Evolutionary conservation across 805 yeast genomes (phyloP).

Genomic region (Candida vaughaniae): DNA sequence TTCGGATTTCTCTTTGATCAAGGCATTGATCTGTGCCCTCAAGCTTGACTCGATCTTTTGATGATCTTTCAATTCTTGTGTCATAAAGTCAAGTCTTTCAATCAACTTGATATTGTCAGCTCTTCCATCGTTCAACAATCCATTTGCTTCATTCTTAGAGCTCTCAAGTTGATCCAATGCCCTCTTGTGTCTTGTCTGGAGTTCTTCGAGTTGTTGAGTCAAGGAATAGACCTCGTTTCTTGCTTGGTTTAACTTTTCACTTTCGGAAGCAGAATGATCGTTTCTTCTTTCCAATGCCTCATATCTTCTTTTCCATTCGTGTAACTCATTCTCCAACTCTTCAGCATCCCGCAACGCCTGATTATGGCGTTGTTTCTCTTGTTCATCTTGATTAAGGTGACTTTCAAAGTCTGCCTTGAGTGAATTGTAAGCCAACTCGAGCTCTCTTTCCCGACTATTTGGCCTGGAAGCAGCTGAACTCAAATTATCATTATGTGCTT

Average conservation of each 20-base stretch:
- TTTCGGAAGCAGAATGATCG: too few relatives aligned
- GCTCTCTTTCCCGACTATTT: neutral
- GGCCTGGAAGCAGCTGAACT: neutral
- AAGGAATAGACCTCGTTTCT: slow-evolving; percentile 8
- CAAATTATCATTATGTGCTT: too few relatives aligned
- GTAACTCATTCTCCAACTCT: too few relatives aligned
- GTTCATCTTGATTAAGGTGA: too few relatives aligned
- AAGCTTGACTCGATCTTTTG: slow-evolving; percentile 22
- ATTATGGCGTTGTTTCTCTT: too few relatives aligned
- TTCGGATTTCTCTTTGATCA: slow-evolving; percentile 17
- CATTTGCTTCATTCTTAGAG: slow-evolving; percentile 14
- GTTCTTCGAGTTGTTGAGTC: slow-evolving; percentile 15
- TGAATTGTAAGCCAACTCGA: too few relatives aligned
- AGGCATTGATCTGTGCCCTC: slow-evolving; percentile 21
- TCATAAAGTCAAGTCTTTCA: slow-evolving; percentile 15
- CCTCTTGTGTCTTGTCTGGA: slow-evolving; percentile 11
- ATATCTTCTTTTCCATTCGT: too few relatives aligned
- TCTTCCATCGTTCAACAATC: slow-evolving; percentile 12
- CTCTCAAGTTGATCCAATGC: slow-evolving; percentile 14
- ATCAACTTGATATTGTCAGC: slow-evolving; percentile 14
- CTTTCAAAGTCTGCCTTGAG: too few relatives aligned
- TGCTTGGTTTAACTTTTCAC: neutral
- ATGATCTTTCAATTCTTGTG: slow-evolving; percentile 20
- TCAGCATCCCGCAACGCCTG: too few relatives aligned
- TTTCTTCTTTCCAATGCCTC: too few relatives aligned